Evolutionary conservation across 805 yeast genomes (phyloP).

Genomic region (Myxozyma lipomycoides): DNA sequence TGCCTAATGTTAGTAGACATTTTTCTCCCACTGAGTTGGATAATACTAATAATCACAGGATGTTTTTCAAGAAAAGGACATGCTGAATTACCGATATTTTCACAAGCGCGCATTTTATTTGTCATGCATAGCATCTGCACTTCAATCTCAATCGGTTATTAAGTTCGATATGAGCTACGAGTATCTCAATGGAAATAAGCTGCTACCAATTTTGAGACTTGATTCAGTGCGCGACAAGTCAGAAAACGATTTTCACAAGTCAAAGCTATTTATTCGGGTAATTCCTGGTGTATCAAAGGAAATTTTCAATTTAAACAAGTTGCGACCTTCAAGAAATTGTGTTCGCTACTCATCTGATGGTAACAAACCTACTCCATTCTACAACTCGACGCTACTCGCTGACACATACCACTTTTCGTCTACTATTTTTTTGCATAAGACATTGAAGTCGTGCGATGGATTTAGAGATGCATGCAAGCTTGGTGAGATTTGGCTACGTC

Average conservation of each 20-base stretch:
- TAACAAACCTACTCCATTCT: slow-evolving; percentile 73
- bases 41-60: slow-evolving; percentile 20
- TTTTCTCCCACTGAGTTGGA: neutral
- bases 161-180: slow-evolving; percentile 57
- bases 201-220: slow-evolving; percentile 69
- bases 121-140: slow-evolving; percentile 68
- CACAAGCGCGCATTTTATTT: slow-evolving; percentile 86
- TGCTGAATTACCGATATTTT: slow-evolving; percentile 80
- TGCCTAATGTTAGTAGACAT: slow-evolving; percentile 52
- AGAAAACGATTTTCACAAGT: slow-evolving; percentile 55
- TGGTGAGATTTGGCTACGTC: slow-evolving; percentile 86
- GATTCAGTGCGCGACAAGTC: slow-evolving; percentile 37
- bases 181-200: slow-evolving; percentile 67
- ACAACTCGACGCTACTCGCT: slow-evolving; percentile 75
- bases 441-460: slow-evolving; percentile 70
- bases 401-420: slow-evolving; percentile 66
- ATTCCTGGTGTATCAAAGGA: slow-evolving; percentile 70
- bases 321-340: slow-evolving; percentile 76
- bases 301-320: slow-evolving; percentile 67
- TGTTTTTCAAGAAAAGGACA: slow-evolving; percentile 81
- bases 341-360: slow-evolving; percentile 49
- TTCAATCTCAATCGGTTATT: slow-evolving; percentile 44
- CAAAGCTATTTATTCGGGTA: slow-evolving; percentile 67
- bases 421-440: slow-evolving; percentile 68
- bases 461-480: slow-evolving; percentile 83